These are phyloP conservation scores for Pseudozyma sp. DNA, from an alignment of 1,284 basidiomycete genomes.

Conservation along the genomic window DNA sequence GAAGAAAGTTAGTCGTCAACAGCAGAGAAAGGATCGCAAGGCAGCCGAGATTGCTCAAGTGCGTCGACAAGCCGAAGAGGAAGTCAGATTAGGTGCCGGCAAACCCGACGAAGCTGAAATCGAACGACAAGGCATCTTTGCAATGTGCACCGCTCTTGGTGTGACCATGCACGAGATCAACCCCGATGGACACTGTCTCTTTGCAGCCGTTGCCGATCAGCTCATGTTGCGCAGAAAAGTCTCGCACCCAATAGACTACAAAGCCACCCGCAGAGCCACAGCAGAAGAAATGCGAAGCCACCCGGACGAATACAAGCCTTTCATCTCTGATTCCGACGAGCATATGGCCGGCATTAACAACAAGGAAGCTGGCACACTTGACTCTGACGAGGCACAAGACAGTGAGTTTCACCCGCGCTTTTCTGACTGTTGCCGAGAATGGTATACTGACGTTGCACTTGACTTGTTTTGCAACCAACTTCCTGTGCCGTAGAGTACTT, in stretches of 20 bases:
- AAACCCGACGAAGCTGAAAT: slow-evolving; percentile 51
- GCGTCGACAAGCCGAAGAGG: slow-evolving; percentile 49
- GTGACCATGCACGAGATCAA: slow-evolving; percentile 74
- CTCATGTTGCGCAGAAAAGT: slow-evolving; percentile 60
- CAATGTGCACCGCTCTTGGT: slow-evolving; percentile 53
- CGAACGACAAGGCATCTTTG: slow-evolving; percentile 52
- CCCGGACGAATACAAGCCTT: slow-evolving; percentile 91
- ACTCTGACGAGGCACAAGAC: slow-evolving; percentile 71
- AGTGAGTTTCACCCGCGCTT: slow-evolving; percentile 8
- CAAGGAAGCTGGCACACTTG: slow-evolving; percentile 75
- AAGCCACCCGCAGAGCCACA: slow-evolving; percentile 76
- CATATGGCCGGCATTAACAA: slow-evolving; percentile 74
- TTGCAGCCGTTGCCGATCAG: slow-evolving; percentile 89
- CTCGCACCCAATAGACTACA: slow-evolving; percentile 69
- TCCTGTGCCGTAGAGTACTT: slow-evolving; percentile 73
- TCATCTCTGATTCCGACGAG: slow-evolving; percentile 76
- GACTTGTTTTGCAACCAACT: too few species aligned
- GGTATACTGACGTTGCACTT: too few species aligned
- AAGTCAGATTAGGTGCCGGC: slow-evolving; percentile 49
- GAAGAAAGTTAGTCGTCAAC: slow-evolving; percentile 50
- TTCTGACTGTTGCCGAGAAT: too few species aligned
- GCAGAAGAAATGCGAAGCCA: slow-evolving; percentile 85
- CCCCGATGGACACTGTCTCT: slow-evolving; percentile 95
- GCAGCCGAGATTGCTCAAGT: slow-evolving; percentile 55
- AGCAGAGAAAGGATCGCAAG: slow-evolving; percentile 56